Percentiles rank a stretch among this genome's conserved stretches.
phyloP scores from a whole-genome alignment of 306 rosid genomes.

The Vicia faba region DNA sequence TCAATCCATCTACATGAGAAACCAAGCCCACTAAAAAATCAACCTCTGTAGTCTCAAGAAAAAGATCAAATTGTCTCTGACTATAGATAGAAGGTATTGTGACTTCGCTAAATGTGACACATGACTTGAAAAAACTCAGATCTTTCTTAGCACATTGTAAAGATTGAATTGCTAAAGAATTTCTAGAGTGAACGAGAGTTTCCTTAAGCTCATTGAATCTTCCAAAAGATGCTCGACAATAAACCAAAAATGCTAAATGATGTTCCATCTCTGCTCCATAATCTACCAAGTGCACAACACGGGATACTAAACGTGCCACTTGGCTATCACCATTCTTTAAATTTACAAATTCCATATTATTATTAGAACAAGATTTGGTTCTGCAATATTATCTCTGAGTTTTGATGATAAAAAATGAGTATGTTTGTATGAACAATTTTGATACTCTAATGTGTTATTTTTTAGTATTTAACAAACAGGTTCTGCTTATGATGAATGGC shows the following conservation, averaged over 20 bases:
- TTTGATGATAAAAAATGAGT: no score
- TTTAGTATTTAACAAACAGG: no score
- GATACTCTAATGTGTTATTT: no score
- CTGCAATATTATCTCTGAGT: no score
- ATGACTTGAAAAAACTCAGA: constrained; percentile 68
- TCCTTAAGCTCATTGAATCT: constrained; percentile 79
- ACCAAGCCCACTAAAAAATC: constrained; percentile 71
- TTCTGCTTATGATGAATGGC: no score
- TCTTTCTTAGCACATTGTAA: constrained; percentile 51
- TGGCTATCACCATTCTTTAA: constrained; percentile 73
- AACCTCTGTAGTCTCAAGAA: constrained; percentile 95
- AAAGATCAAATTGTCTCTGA: constrained; percentile 74
- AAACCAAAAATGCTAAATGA: constrained; percentile 78
- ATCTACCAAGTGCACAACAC: constrained; percentile 79
- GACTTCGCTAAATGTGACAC: constrained; percentile 87
- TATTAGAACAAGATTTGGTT: no score
- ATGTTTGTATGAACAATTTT: no score
- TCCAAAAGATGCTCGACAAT: constrained; percentile 90
- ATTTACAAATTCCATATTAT: constrained; percentile 57
- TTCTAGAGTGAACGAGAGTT: constrained; percentile 82
- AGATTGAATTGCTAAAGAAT: constrained; percentile 72
- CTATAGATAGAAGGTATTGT: constrained; percentile 80
- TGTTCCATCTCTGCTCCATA: constrained; percentile 71
- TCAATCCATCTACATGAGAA: constrained; percentile 79
- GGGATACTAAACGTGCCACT: constrained; percentile 72